A percentile compares a stretch with the other conserved stretches of the same genome.
Evolutionary conservation across 768 basidiomycete genomes (phyloP).

Genomic region (Zangia roseola): DNA sequence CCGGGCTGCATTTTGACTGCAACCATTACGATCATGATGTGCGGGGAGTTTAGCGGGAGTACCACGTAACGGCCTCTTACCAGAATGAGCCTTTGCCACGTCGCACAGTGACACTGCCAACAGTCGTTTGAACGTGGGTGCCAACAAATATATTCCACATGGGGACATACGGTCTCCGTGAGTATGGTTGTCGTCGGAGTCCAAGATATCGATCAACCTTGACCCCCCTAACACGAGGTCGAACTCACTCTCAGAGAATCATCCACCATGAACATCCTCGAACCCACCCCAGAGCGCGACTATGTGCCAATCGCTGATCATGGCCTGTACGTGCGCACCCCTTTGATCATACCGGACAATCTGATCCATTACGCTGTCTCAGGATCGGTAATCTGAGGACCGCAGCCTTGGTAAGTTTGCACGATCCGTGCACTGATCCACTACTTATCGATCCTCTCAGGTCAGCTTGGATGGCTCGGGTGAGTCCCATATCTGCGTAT

Average conservation of each 20-base stretch:
- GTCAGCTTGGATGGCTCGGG: constrained; percentile 83
- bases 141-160: neutral
- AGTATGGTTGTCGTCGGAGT: neutral
- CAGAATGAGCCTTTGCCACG: neutral
- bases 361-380: constrained; percentile 7
- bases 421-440: neutral
- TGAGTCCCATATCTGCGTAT: constrained; percentile 33
- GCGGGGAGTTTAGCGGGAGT: neutral
- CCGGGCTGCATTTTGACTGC: too few relatives aligned
- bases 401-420: constrained; percentile 59
- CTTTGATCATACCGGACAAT: neutral
- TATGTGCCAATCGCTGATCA: constrained; percentile 80
- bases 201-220: constrained; percentile 7
- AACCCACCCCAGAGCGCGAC: constrained; percentile 55
- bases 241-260: neutral
- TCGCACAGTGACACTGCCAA: neutral
- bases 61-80: neutral
- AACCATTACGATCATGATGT: too few relatives aligned
- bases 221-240: constrained; percentile 1
- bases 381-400: constrained; percentile 86
- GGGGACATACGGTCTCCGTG: neutral
- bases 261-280: constrained; percentile 46
- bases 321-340: constrained; percentile 63
- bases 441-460: constrained; percentile 23
- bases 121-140: neutral